Percentiles rank a stretch among this genome's conserved stretches.
Evolutionary conservation across 2,329 filamentous ascomycete species (phyloP).

Genomic region (Cladosporium cucumerinum): DNA sequence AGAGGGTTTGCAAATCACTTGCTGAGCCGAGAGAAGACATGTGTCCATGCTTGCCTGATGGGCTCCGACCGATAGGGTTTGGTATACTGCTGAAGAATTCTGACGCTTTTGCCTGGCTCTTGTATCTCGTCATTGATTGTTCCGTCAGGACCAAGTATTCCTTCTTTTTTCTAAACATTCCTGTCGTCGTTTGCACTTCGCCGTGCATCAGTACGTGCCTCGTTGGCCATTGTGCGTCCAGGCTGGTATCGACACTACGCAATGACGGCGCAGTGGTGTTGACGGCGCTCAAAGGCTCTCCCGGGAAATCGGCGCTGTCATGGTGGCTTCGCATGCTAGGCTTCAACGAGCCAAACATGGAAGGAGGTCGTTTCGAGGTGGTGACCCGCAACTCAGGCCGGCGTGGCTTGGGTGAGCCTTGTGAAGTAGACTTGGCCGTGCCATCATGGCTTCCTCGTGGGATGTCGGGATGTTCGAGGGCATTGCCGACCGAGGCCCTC

Average conservation of each 20-base stretch:
- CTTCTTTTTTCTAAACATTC: conserved; percentile 69
- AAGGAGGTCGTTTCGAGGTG: conserved; percentile 40
- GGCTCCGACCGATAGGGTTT: conserved; percentile 39
- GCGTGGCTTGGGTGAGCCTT: conserved; percentile 25
- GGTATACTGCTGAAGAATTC: conserved; percentile 56
- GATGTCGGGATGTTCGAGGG: conserved; percentile 26
- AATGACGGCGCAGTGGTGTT: conserved; percentile 48
- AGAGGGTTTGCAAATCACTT: conserved; percentile 57
- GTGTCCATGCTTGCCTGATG: conserved; percentile 53
- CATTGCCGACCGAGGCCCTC: conserved; percentile 21
- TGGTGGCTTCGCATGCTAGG: conserved; percentile 48
- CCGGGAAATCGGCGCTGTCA: conserved; percentile 35
- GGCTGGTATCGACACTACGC: conserved; percentile 38
- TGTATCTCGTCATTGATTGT: conserved; percentile 64
- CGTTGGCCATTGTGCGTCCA: conserved; percentile 25
- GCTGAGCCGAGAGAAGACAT: conserved; percentile 59
- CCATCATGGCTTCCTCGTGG: conserved; percentile 23
- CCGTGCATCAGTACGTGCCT: conserved; percentile 61
- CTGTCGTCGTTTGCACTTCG: conserved; percentile 66
- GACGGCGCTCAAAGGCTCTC: conserved; percentile 47
- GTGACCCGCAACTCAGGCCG: conserved; percentile 31
- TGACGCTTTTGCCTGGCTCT: conserved; percentile 62
- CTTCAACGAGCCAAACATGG: conserved; percentile 58
- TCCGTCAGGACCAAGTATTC: conserved; percentile 71
- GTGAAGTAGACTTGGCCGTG: conserved; percentile 20